Evolutionary conservation across 208 protist species (phyloP).

Genomic region (Crithidia acanthocephali): DNA sequence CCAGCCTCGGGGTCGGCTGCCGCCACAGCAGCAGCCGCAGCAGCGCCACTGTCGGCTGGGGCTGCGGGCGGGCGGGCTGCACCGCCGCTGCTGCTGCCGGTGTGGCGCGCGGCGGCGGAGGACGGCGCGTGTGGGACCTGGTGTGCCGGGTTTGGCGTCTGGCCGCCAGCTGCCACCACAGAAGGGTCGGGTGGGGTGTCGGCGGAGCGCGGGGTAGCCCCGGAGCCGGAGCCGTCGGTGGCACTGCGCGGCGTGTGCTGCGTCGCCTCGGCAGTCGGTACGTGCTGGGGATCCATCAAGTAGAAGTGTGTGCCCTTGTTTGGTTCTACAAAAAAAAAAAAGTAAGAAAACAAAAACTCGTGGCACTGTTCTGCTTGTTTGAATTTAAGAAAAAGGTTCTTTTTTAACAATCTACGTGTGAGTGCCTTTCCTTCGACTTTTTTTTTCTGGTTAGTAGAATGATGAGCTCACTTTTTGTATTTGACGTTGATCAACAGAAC

Average conservation of each 20-base stretch:
- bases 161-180: neutral
- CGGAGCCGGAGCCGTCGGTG: conserved; percentile 25
- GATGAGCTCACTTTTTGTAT: neutral
- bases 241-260: conserved; percentile 20
- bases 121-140: conserved; percentile 2
- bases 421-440: too few species aligned
- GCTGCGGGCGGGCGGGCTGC: too few species aligned
- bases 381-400: too few species aligned
- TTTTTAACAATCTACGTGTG: too few species aligned
- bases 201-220: conserved; percentile 2
- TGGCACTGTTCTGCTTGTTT: too few species aligned
- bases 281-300: neutral
- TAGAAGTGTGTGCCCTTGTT: too few species aligned
- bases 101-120: conserved; percentile 1
- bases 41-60: too few species aligned
- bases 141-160: neutral
- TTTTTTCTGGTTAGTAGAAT: neutral
- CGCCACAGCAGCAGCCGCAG: too few species aligned
- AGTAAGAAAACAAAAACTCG: too few species aligned
- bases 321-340: too few species aligned
- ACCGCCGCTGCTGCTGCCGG: neutral
- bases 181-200: conserved; percentile 19
- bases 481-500: too few species aligned
- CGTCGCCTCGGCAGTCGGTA: neutral
- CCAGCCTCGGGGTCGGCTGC: neutral